These are phyloP conservation scores for Erodium chrysanthum DNA, from an alignment of 441 rosid genomes.

Conservation along the genomic window DNA sequence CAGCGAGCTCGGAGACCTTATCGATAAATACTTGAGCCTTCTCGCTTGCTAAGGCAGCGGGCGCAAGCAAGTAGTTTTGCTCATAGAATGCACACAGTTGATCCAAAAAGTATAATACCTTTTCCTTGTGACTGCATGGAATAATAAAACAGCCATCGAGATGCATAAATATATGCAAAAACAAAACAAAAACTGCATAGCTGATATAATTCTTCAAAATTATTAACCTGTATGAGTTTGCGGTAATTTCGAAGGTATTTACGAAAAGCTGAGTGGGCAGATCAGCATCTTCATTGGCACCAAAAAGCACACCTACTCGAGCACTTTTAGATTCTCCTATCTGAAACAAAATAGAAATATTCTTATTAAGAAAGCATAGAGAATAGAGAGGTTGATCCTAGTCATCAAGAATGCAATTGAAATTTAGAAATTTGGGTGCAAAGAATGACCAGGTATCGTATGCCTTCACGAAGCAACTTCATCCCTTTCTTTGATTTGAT, in stretches of 20 bases:
- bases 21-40: constrained; percentile 43
- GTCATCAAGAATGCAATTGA: constrained; percentile 10
- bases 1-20: constrained; percentile 66
- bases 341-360: constrained; percentile 37
- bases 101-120: constrained; percentile 64
- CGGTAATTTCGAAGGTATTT: constrained; percentile 57
- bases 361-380: constrained; percentile 22
- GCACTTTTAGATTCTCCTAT: constrained; percentile 66
- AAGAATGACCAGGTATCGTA: constrained; percentile 65
- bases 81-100: constrained; percentile 66
- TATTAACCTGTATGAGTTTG: constrained; percentile 63
- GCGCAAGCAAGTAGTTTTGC: constrained; percentile 39
- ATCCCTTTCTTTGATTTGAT: constrained; percentile 62
- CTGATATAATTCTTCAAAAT: constrained; percentile 12
- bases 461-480: constrained; percentile 81
- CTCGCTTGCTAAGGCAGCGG: constrained; percentile 46
- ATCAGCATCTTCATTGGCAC: constrained; percentile 41
- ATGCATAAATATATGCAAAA: neutral
- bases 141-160: constrained; percentile 7
- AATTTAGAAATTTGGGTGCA: constrained; percentile 4
- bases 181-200: neutral
- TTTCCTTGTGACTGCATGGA: constrained; percentile 62
- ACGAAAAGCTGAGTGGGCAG: constrained; percentile 48
- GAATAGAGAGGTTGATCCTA: constrained; percentile 9
- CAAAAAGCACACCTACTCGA: constrained; percentile 78